Evolutionary conservation across 495 filamentous ascomycete species (phyloP), one percentile per base, ranked within the genome.

Genomic region (Penicillium verhagenii): DNA sequence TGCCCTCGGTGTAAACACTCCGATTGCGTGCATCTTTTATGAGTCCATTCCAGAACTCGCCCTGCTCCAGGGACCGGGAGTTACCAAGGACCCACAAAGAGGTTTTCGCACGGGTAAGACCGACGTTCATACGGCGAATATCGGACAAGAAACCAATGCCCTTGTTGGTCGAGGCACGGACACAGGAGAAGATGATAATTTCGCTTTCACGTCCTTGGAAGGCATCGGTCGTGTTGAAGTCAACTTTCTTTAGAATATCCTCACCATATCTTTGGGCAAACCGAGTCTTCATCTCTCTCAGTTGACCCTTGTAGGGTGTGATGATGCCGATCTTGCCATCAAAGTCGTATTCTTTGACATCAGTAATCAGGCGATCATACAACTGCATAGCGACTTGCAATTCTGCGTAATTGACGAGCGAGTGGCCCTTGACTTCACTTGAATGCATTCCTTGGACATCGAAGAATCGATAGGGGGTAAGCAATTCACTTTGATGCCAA

Each of bases 81-180:
- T 97, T 94, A 53, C 94, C 94, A 14, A 98, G 79, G 54, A 98
- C 91, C 86, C 91, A 98, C 23, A 98, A 79, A 2, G 92, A 96
- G 13, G 89, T 95, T 64, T 96, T 96, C 10, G 94, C 95, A 78
- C 94, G 85, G 7, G 94, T 98, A 39, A 98, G 76, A 74, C 94
- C 94, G 64, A 98, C 94, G 73, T 98, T 98, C 94, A 98, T 98
- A 83, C 94, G 94, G 47, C 94, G 86, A 65, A 98, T 96, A 73
- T 98, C 94, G 40, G 88, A 86, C 79, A 98, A 86, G 83, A 98
- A 98, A 79, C 94, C 94, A 64, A 98, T 96, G 61, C 95, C 91
- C 25, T 91, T 91, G 25, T 91, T 91, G 24, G 85, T 88, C 14
- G 89, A 92, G 28, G 94, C 92, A 71, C 94, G 85, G 28, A 98